Percentiles rank a stretch among this genome's conserved stretches.
Conservation (phyloP, 2,329 filamentous ascomycete species). For the Talaromyces sp. region DNA sequence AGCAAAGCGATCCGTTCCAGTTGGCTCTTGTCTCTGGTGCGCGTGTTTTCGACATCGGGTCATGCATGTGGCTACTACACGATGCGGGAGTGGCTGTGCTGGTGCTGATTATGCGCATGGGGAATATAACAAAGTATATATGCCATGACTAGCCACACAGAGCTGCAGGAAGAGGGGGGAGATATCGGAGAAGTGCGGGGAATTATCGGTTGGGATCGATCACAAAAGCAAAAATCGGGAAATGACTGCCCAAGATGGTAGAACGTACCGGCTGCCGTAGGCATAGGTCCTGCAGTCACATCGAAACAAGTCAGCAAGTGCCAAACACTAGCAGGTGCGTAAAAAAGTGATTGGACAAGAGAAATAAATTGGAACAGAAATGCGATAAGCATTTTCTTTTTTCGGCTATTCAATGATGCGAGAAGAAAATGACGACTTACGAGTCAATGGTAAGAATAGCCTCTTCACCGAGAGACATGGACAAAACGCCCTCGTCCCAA, state of each 20-base stretch:
- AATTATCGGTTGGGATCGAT: neutral
- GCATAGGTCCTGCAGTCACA: conserved; percentile 25
- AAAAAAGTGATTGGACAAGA: conserved; percentile 2
- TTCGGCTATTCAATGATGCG: neutral
- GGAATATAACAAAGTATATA: neutral
- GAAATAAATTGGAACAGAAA: neutral
- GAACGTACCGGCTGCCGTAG: conserved; percentile 41
- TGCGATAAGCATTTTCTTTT: conserved; percentile 1
- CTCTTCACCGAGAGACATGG: conserved; percentile 90
- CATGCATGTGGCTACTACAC: neutral
- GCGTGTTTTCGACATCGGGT: neutral
- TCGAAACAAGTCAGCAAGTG: conserved; percentile 7
- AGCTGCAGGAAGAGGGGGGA: neutral
- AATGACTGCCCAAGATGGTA: conserved; percentile 1
- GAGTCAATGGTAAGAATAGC: conserved; percentile 75
- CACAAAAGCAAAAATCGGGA: neutral
- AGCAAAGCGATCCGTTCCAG: neutral
- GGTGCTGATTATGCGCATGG: neutral
- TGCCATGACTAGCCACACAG: neutral
- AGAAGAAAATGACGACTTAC: conserved; percentile 47
- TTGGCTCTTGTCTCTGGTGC: neutral
- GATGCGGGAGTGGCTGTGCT: conserved; percentile 4
- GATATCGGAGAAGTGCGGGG: conserved; percentile 8
- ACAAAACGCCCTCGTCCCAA: conserved; percentile 79
- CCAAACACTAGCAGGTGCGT: conserved; percentile 6